Evolutionary conservation across 1,139 yeast genomes (phyloP).

Genomic region (Hemisphaericaspora xylofermentans): DNA sequence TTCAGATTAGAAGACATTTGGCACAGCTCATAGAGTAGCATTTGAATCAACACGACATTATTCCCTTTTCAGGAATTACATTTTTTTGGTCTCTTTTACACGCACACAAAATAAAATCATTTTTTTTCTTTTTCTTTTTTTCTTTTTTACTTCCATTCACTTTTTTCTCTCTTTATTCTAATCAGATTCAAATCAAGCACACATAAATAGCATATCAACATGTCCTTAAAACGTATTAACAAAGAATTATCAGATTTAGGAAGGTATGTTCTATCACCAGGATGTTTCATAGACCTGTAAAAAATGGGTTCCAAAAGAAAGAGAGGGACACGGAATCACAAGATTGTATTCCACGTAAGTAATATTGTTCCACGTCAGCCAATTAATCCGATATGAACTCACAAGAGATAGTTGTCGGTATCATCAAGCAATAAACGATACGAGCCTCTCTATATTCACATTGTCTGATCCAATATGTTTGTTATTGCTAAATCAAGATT

Average conservation of each 20-base stretch:
- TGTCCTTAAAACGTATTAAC: conserved; percentile 94
- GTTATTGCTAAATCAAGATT: too few relatives aligned
- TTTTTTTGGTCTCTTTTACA: background rate
- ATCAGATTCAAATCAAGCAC: conserved; percentile 3
- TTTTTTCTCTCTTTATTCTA: conserved; percentile 8
- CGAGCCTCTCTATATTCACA: too few relatives aligned
- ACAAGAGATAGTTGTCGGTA: too few relatives aligned
- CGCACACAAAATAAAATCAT: background rate
- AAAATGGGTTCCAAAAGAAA: too few relatives aligned
- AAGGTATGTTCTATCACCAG: too few relatives aligned
- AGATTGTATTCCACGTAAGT: background rate
- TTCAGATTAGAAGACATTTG: too few relatives aligned
- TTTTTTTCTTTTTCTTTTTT: background rate
- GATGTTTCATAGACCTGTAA: too few relatives aligned
- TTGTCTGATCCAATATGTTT: too few relatives aligned
- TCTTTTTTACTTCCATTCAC: conserved; percentile 6
- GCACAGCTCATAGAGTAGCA: background rate
- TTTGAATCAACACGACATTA: conserved; percentile 1
- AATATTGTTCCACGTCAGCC: background rate
- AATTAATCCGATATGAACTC: too few relatives aligned
- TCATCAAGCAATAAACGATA: too few relatives aligned
- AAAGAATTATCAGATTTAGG: conserved; percentile 94
- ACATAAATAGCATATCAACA: conserved; percentile 24
- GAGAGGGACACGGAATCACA: background rate
- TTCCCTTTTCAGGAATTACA: background rate